These are phyloP conservation scores for Hansenula sp. DNA, from an alignment of 1,139 yeast species.

Conservation along the genomic window DNA sequence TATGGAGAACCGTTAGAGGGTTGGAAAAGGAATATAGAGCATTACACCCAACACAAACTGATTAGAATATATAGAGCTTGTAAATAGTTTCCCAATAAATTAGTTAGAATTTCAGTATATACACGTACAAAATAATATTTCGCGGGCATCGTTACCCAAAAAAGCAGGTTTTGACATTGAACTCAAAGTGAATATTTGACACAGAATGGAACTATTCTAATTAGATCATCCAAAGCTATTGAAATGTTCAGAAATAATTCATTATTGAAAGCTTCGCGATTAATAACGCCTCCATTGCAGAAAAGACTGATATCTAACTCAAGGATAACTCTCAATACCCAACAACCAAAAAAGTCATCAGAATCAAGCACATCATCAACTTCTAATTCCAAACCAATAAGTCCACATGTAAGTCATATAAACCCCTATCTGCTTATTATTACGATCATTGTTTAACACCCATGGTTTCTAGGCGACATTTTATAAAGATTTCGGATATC, in stretches of 20 bases:
- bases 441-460: neutral
- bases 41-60: constrained; percentile 2
- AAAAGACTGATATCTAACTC: neutral
- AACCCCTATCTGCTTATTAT: neutral
- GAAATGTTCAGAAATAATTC: neutral
- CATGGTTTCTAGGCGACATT: constrained; percentile 32
- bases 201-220: neutral
- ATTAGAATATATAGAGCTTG: neutral
- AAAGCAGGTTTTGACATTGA: neutral
- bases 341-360: neutral
- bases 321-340: neutral
- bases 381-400: neutral
- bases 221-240: too few relatives aligned
- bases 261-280: neutral
- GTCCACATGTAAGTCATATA: neutral
- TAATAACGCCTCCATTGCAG: neutral
- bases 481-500: constrained; percentile 39
- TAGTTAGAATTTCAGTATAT: too few relatives aligned
- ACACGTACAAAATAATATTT: too few relatives aligned
- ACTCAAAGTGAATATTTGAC: neutral
- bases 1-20: constrained; percentile 67
- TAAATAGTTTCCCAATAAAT: neutral
- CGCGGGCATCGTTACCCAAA: too few relatives aligned
- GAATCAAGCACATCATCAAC: neutral
- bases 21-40: constrained; percentile 25